Evolutionary conservation across 83 land plant genomes (phyloP), one percentile per base, ranked within the genome.

Genomic region (Thuja plicata): DNA sequence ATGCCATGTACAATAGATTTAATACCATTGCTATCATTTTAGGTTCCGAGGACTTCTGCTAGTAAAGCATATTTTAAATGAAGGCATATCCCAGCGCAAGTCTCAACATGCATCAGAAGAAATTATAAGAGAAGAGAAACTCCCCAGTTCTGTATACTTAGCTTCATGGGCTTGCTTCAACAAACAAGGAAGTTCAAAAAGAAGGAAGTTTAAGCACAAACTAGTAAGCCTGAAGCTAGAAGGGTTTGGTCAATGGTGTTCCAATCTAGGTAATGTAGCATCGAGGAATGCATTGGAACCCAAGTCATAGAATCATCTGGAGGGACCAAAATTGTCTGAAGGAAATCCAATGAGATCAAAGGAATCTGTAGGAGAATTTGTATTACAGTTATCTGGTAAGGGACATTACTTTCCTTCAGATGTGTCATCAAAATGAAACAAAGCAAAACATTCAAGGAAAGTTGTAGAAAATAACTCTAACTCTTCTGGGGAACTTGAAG

Each of bases 201-300:
- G n/a, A n/a, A n/a, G n/a, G n/a, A 81, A 81, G 48, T 45, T 81
- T 21, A 81, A 81, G 84, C 84, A 81, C 34, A 81, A 81, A 45
- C 84, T 81, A 10, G 84, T 81, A 43, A 82, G 52, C 52, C 45
- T 45, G 85, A 82, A n/a, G 19, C 45, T 43, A 82, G 54, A 52
- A 24, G 85, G 85, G 41, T 27, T 82, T 82, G 85, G 85, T 9
- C 52, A 43, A 45, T 34, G 30, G 15, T 27, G n/a, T 41, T 45
- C 30, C 30, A 82, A 82, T 82, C 15, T n/a, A n/a, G 32, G 48
- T 41, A 24, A 27, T 3, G 13, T 32, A 24, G 85, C 45, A 30
- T 34, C 54, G 45, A 8, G 21, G 50, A 46, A 82, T 27, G 41
- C 45, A 11, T 41, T 45, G 85, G 85, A 82, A 82, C 85, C 43